Conservation (phyloP, 768 basidiomycete species). For the Psilocybe tampanensis region DNA sequence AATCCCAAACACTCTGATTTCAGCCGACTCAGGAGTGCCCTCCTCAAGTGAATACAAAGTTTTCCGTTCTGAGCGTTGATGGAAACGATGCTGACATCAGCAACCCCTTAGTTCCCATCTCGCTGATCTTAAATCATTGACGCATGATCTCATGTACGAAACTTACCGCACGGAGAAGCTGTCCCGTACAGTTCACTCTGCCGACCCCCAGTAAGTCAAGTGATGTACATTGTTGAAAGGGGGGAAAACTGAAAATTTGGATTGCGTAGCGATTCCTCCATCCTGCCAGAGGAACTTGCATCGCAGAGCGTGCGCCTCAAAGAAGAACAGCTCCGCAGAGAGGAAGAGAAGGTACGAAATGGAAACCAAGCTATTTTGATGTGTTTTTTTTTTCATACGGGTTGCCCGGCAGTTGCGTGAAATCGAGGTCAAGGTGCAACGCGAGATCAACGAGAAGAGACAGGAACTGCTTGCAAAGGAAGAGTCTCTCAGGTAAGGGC, state of each 20-base stretch:
- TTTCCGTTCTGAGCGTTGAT: not conserved
- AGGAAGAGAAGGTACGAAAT: slow-evolving; percentile 84
- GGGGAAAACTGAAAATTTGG: slow-evolving; percentile 23
- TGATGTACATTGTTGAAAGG: not conserved
- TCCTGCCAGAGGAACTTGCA: slow-evolving; percentile 95
- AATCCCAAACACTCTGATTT: slow-evolving; percentile 99
- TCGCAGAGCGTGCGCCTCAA: slow-evolving; percentile 97
- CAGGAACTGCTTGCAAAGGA: slow-evolving; percentile 97
- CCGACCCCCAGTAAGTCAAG: slow-evolving; percentile 67
- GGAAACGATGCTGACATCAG: slow-evolving; percentile 3
- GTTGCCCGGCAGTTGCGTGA: slow-evolving; percentile 73
- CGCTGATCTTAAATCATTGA: slow-evolving; percentile 91
- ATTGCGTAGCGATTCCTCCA: slow-evolving; percentile 74
- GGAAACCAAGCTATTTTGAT: not conserved
- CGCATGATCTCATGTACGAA: slow-evolving; percentile 93
- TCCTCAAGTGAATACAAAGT: slow-evolving; percentile 73
- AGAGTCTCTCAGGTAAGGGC: slow-evolving; percentile 79
- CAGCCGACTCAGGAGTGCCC: slow-evolving; percentile 85
- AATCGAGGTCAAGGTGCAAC: slow-evolving; percentile 96
- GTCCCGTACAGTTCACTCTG: slow-evolving; percentile 81
- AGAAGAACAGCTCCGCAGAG: slow-evolving; percentile 96
- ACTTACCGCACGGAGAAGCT: slow-evolving; percentile 98
- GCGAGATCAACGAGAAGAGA: slow-evolving; percentile 97
- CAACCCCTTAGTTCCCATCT: slow-evolving; percentile 76
- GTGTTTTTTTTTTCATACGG: slow-evolving; percentile 10